phyloP scores from a whole-genome alignment of 768 basidiomycete genomes.

The Pleurotus pulmonarius region DNA sequence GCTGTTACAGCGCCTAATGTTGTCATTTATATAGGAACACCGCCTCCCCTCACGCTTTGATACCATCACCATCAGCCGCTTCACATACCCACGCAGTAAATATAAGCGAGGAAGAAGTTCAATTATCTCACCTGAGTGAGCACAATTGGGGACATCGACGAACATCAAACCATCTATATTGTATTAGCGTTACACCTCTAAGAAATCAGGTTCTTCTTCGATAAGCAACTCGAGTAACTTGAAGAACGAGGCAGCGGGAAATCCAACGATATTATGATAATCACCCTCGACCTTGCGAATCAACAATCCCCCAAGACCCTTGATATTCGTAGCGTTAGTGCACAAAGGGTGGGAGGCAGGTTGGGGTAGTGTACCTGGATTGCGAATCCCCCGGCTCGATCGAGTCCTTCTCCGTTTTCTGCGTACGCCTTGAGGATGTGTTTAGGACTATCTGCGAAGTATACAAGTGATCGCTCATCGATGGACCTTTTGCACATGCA shows the following conservation, averaged over 20 bases:
- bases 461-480: constrained; percentile 77
- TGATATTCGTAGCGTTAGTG: not conserved
- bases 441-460: constrained; percentile 63
- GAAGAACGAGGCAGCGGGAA: constrained; percentile 86
- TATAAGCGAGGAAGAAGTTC: too few relatives aligned
- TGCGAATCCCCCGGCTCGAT: constrained; percentile 92
- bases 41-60: too few relatives aligned
- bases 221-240: constrained; percentile 63
- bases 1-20: too few relatives aligned
- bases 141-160: not conserved
- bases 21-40: too few relatives aligned
- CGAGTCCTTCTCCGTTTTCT: constrained; percentile 79
- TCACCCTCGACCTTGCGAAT: constrained; percentile 87
- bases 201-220: constrained; percentile 76
- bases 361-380: constrained; percentile 60
- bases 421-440: constrained; percentile 74
- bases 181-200: constrained; percentile 33
- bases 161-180: not conserved
- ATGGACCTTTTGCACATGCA: constrained; percentile 49
- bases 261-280: constrained; percentile 89
- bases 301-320: constrained; percentile 82
- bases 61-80: too few relatives aligned
- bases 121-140: too few relatives aligned
- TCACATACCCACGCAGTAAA: too few relatives aligned
- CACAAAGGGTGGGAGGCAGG: too few relatives aligned